Evolutionary conservation across 2,329 filamentous ascomycete genomes (phyloP).

Genomic region (Phaeosphaeriaceae sp.): DNA sequence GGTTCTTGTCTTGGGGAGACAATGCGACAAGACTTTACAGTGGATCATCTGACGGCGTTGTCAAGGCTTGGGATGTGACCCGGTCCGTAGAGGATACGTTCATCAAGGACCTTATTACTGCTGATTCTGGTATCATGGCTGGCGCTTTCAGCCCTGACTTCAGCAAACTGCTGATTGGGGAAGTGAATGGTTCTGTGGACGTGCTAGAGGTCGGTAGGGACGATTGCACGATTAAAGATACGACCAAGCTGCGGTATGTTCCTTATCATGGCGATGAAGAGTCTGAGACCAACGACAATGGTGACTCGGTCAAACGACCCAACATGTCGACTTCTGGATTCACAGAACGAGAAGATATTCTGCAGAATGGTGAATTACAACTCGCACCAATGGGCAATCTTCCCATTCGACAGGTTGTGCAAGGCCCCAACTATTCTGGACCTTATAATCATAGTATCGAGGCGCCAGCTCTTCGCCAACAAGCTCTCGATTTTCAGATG

Average conservation of each 20-base stretch:
- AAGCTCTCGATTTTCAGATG: constrained; percentile 44
- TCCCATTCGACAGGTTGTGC: constrained; percentile 54
- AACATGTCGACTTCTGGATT: constrained; percentile 32
- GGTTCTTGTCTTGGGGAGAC: constrained; percentile 64
- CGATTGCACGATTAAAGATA: constrained; percentile 36
- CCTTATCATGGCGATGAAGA: constrained; percentile 23
- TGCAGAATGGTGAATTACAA: constrained; percentile 44
- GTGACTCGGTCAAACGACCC: not conserved
- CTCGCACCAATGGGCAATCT: constrained; percentile 49
- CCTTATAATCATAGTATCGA: constrained; percentile 43
- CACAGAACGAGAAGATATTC: constrained; percentile 30
- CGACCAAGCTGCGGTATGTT: constrained; percentile 37
- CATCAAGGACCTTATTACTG: constrained; percentile 57
- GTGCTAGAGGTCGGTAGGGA: constrained; percentile 55
- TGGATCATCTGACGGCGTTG: constrained; percentile 66
- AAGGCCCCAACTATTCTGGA: constrained; percentile 52
- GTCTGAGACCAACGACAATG: not conserved
- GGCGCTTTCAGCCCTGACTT: constrained; percentile 64
- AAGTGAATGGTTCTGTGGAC: constrained; percentile 62
- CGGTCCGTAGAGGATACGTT: constrained; percentile 59
- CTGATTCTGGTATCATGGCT: constrained; percentile 64
- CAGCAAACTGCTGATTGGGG: constrained; percentile 63
- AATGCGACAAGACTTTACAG: constrained; percentile 62
- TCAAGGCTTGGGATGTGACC: constrained; percentile 67
- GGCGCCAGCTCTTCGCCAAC: constrained; percentile 30